phyloP scores from a whole-genome alignment of 1,139 yeast species.

The Pichia sp. region DNA sequence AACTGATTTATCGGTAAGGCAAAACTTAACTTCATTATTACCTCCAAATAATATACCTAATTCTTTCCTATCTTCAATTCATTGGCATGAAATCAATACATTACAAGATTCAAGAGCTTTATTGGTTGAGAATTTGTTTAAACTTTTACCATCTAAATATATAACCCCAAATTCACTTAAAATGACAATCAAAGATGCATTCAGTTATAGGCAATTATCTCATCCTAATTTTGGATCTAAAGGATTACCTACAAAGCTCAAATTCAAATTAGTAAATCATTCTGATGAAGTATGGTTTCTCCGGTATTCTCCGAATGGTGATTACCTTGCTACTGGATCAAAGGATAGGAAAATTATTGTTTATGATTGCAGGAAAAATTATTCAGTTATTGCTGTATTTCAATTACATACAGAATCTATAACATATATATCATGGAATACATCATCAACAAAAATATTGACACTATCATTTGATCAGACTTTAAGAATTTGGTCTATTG shows the following conservation, averaged over 20 bases:
- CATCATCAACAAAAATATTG: slow-evolving; percentile 57
- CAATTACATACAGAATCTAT: slow-evolving; percentile 53
- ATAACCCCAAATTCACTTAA: slow-evolving; percentile 47
- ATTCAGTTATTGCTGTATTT: slow-evolving; percentile 36
- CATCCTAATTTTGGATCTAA: slow-evolving; percentile 5
- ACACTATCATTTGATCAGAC: slow-evolving; percentile 64
- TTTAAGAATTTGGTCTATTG: slow-evolving; percentile 60
- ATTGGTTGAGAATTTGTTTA: slow-evolving; percentile 38
- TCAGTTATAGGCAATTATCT: slow-evolving; percentile 36
- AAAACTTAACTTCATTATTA: slow-evolving; percentile 20
- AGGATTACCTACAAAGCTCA: slow-evolving; percentile 14
- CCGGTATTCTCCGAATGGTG: slow-evolving; percentile 72
- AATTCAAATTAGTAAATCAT: slow-evolving; percentile 40
- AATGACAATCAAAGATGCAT: slow-evolving; percentile 44
- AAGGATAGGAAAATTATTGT: slow-evolving; percentile 58
- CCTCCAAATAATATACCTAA: slow-evolving; percentile 10
- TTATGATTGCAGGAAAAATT: slow-evolving; percentile 56
- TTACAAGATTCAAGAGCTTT: slow-evolving; percentile 31
- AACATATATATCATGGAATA: slow-evolving; percentile 67
- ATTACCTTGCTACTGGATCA: slow-evolving; percentile 67
- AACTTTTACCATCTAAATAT: slow-evolving; percentile 41
- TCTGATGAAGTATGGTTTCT: slow-evolving; percentile 80
- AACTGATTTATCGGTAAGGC: slow-evolving; percentile 13
- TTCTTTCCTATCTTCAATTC: slow-evolving; percentile 20
- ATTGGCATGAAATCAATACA: slow-evolving; percentile 21